Conservation (phyloP, 352 stramenopile genomes). For the Phytophthora pseudosyringae region DNA sequence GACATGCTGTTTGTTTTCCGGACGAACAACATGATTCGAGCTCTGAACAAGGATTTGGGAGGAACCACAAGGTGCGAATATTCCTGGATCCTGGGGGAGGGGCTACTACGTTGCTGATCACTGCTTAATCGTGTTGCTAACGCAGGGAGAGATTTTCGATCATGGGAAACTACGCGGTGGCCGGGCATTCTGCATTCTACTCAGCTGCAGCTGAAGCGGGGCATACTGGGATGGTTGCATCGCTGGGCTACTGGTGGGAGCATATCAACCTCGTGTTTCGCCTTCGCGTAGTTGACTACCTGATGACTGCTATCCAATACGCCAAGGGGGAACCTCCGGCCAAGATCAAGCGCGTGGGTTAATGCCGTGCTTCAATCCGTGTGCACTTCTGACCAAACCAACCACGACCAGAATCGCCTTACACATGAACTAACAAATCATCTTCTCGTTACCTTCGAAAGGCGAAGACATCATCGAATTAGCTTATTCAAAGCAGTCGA, state of each 20-base stretch:
- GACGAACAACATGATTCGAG: constrained; percentile 92
- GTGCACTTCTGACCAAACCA: background rate
- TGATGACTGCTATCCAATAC: constrained; percentile 52
- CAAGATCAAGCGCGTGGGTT: constrained; percentile 52
- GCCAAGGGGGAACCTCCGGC: constrained; percentile 33
- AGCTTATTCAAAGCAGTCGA: constrained; percentile 53
- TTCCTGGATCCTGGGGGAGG: background rate
- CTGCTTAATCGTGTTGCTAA: background rate
- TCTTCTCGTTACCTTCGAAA: background rate
- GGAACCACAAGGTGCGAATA: constrained; percentile 65
- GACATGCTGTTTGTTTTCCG: constrained; percentile 93
- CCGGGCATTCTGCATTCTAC: constrained; percentile 64
- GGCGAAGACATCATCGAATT: constrained; percentile 35
- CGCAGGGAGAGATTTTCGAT: constrained; percentile 76
- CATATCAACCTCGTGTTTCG: constrained; percentile 70
- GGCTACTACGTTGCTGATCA: constrained; percentile 1
- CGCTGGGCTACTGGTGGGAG: constrained; percentile 64
- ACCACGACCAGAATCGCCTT: background rate
- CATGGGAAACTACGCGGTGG: constrained; percentile 77
- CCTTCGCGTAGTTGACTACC: constrained; percentile 65
- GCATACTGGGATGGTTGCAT: constrained; percentile 23
- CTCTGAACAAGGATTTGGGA: constrained; percentile 89
- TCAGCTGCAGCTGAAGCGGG: constrained; percentile 10
- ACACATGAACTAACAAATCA: constrained; percentile 1
- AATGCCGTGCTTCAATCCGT: background rate